These are phyloP conservation scores for Drosera spatulata DNA, from an alignment of 179 eudicot species.

Conservation along the genomic window DNA sequence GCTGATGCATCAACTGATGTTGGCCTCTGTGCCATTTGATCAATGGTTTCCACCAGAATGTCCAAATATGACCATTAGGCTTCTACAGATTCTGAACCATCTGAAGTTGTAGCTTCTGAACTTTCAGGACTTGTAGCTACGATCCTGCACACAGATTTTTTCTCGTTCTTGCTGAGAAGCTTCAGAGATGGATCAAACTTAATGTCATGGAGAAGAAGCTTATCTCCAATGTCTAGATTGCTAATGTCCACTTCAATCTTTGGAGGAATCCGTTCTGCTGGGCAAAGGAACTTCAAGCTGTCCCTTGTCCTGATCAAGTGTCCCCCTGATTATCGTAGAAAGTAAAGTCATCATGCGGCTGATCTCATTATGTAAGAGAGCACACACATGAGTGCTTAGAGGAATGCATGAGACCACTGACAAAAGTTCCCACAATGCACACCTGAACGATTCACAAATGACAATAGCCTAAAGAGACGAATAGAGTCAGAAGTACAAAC, in stretches of 20 bases:
- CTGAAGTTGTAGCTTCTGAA: neutral
- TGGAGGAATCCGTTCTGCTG: slow-evolving; percentile 67
- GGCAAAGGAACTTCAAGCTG: slow-evolving; percentile 23
- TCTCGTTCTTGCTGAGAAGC: slow-evolving; percentile 54
- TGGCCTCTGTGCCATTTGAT: too few relatives aligned
- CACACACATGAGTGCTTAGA: too few relatives aligned
- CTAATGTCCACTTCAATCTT: slow-evolving; percentile 87
- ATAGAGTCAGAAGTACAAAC: too few relatives aligned
- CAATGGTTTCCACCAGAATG: too few relatives aligned
- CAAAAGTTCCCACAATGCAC: too few relatives aligned
- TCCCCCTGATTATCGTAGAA: slow-evolving; percentile 43
- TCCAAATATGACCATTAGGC: too few relatives aligned
- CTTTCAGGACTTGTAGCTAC: slow-evolving; percentile 25
- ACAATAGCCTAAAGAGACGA: too few relatives aligned
- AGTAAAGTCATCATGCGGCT: neutral
- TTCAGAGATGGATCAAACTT: slow-evolving; percentile 56
- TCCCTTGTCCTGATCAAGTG: slow-evolving; percentile 46
- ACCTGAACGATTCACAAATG: too few relatives aligned
- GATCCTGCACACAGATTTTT: slow-evolving; percentile 65
- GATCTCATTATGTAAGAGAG: too few relatives aligned
- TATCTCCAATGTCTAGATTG: slow-evolving; percentile 67
- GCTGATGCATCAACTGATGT: too few relatives aligned
- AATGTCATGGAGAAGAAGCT: slow-evolving; percentile 42
- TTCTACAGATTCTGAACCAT: too few relatives aligned
- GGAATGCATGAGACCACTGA: too few relatives aligned